phyloP scores from a whole-genome alignment of 768 basidiomycete genomes.

The Mycena vitilis region DNA sequence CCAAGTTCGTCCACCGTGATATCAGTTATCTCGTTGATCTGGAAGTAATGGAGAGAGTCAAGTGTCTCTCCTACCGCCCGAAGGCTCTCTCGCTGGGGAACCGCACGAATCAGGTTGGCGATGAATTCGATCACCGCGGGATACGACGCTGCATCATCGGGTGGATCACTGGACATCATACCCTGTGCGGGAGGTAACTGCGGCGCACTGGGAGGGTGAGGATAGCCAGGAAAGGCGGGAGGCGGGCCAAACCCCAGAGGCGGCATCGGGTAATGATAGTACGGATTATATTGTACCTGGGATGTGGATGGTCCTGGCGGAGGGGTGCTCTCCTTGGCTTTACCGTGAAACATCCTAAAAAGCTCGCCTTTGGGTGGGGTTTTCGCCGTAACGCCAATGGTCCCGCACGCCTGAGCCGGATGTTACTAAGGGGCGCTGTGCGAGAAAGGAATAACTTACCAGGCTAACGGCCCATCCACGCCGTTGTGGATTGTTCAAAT shows the following conservation, averaged over 20 bases:
- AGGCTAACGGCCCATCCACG: slow-evolving; percentile 13
- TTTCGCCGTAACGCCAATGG: not conserved
- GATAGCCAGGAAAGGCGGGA: too few species aligned
- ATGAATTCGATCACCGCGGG: slow-evolving; percentile 12
- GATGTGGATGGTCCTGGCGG: not conserved
- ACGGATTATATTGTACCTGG: not conserved
- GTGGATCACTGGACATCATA: slow-evolving; percentile 6
- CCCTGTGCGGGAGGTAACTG: not conserved
- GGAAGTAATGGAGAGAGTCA: slow-evolving; percentile 2
- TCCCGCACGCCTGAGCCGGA: slow-evolving; percentile 6
- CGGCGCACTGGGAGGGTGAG: too few species aligned
- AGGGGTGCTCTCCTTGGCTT: not conserved
- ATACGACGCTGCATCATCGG: not conserved
- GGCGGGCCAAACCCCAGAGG: not conserved
- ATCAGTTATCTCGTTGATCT: slow-evolving; percentile 17
- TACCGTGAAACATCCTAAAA: slow-evolving; percentile 10
- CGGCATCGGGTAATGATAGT: not conserved
- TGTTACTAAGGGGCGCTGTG: not conserved
- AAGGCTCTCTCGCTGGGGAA: not conserved
- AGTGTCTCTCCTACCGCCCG: not conserved
- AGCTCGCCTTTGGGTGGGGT: slow-evolving; percentile 1
- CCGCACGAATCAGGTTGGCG: not conserved
- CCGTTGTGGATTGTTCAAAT: slow-evolving; percentile 13
- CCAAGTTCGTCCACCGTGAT: slow-evolving; percentile 9
- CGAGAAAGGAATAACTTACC: not conserved